Evolutionary conservation across 2,329 filamentous ascomycete species (phyloP), one percentile per base, ranked within the genome.

Genomic region (Fusarium humuli): DNA sequence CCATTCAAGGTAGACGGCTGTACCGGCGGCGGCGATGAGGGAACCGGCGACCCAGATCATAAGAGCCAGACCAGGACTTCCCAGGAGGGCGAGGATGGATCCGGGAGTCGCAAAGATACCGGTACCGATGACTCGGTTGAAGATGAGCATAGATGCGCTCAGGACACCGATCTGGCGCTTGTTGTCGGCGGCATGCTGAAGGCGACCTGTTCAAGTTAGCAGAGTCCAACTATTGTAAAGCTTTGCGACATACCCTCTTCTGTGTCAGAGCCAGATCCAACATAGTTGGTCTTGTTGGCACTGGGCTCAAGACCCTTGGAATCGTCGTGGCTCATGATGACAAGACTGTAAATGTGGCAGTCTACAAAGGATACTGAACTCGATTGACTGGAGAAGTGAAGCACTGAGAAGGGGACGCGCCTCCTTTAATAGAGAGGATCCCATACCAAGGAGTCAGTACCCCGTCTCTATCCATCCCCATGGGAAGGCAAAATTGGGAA

Each of bases 101-200:
- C 84, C 84, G 0, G 89, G 88, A 0, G 88, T 91, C 2, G 89
- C 87, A 71, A 91, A 91, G 78, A 91, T 91, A 67, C 89, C 89
- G 13, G 88, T 90, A 44, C 89, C 89, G 60, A 91, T 87, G 80
- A 91, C 87, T 61, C 88, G 86, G 80, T 90, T 90, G 77, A 90
- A 86, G 76, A 90, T 88, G 61, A 90, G 81, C 77, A 89, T 87
- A 22, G 84, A 79, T 22, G 88, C 87, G 7, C 84, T 86, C 48
- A 83, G 77, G 49, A 88, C 74, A 48, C 87, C 87, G 61, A 90
- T 87, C 73, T 88, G 84, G 41, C 86, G 82, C 71, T 86, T 86
- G 61, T 81, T 80, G 9, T 86, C 83, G 42, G 81, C 80, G 7
- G 81, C 84, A 48, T 77, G 50, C 34, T 81, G 77, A 41, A 82